Conservation (phyloP, 2,329 filamentous ascomycete species). For the Scytalidium sp. region DNA sequence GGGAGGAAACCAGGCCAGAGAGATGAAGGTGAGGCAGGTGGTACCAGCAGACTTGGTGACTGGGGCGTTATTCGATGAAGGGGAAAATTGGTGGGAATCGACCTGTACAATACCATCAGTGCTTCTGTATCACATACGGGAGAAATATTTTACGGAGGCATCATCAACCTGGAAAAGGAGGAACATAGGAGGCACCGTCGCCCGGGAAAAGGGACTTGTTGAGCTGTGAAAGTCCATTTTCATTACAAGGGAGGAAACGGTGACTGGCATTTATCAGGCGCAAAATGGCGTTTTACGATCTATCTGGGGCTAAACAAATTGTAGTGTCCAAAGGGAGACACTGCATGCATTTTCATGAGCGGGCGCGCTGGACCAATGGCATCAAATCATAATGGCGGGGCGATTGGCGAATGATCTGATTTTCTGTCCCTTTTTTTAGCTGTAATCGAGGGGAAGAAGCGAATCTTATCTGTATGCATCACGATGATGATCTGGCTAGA, state of each 20-base stretch:
- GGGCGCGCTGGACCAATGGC: not conserved
- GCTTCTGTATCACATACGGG: not conserved
- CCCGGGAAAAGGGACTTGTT: not conserved
- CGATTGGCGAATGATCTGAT: not conserved
- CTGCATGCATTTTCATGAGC: not conserved
- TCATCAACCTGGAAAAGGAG: not conserved
- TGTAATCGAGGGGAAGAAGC: not conserved
- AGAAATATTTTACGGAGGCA: not conserved
- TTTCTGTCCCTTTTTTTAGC: not conserved
- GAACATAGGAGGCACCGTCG: not conserved
- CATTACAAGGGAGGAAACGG: not conserved
- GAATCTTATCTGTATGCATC: not conserved
- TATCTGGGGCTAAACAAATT: not conserved
- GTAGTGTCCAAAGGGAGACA: not conserved
- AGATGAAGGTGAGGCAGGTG: constrained; percentile 62
- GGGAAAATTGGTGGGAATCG: not conserved
- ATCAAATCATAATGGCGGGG: not conserved
- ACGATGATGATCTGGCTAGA: too few species aligned
- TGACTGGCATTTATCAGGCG: not conserved
- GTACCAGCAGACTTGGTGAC: constrained; percentile 63
- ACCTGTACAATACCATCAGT: not conserved
- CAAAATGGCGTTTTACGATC: not conserved
- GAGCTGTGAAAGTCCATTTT: not conserved
- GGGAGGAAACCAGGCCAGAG: constrained; percentile 71
- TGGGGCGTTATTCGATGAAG: constrained; percentile 77